phyloP scores from a whole-genome alignment of 2,329 filamentous ascomycete species.

The Trichoderma arundinaceum region DNA sequence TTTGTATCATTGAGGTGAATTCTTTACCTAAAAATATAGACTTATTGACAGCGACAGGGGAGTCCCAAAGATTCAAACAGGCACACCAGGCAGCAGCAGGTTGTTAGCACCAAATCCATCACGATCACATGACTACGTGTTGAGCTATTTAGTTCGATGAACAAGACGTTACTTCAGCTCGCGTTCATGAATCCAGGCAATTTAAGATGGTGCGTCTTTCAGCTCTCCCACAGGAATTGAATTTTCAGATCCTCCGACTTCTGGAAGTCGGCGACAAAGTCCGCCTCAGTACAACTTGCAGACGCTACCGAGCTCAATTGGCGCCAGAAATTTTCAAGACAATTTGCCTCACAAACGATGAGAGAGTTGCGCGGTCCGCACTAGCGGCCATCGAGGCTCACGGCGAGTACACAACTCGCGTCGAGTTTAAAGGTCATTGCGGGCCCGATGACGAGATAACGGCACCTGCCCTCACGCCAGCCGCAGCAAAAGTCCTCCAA shows the following conservation, averaged over 20 bases:
- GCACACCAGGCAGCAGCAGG: constrained; percentile 6
- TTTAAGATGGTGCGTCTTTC: not conserved
- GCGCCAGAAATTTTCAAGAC: constrained; percentile 3
- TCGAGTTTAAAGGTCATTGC: not conserved
- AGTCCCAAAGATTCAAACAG: not conserved
- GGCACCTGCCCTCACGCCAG: not conserved
- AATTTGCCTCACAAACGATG: constrained; percentile 10
- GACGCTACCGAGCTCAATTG: not conserved
- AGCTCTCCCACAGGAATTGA: constrained; percentile 2
- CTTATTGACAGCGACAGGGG: not conserved
- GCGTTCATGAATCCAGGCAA: not conserved
- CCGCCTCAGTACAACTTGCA: not conserved
- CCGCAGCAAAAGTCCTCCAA: constrained; percentile 7
- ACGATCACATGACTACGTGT: constrained; percentile 4
- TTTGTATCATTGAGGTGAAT: not conserved
- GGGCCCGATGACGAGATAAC: not conserved
- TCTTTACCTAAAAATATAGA: not conserved
- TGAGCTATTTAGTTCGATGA: constrained; percentile 5
- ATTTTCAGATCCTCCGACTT: not conserved
- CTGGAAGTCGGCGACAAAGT: not conserved
- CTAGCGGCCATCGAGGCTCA: not conserved
- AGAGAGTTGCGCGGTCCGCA: constrained; percentile 4
- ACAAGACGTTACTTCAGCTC: not conserved
- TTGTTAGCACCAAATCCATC: not conserved
- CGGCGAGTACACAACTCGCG: constrained; percentile 4